Percentiles rank a stretch among this genome's conserved stretches.
These are phyloP conservation scores for Dysphania ambrosioides DNA, from an alignment of 148 eudicot species.

Conservation along the genomic window DNA sequence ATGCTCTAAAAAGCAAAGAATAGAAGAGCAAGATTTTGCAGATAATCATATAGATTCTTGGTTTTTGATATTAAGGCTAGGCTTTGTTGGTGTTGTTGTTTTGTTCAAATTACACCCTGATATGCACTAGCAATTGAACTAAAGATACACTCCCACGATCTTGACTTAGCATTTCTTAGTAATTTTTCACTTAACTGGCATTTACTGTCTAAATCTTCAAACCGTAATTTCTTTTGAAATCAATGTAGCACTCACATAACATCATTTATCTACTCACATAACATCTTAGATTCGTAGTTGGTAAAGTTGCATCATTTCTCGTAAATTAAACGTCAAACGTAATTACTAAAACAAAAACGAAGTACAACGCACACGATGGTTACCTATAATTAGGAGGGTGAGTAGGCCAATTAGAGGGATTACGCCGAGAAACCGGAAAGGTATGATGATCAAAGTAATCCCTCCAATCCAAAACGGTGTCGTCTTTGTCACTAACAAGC, in stretches of 20 bases:
- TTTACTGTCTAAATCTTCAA: neutral
- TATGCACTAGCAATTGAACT: no score
- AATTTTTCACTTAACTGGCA: neutral
- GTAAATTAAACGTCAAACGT: neutral
- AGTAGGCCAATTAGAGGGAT: slow-evolving; percentile 65
- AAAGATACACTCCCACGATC: no score
- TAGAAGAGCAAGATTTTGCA: no score
- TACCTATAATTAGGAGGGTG: slow-evolving; percentile 70
- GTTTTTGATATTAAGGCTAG: no score
- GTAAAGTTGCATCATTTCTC: neutral
- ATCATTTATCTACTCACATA: neutral
- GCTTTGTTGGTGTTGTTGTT: no score
- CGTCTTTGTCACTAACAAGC: slow-evolving; percentile 58
- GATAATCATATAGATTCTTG: no score
- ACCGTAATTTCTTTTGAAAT: neutral
- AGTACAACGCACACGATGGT: neutral
- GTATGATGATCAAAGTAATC: slow-evolving; percentile 95
- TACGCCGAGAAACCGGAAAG: slow-evolving; percentile 56
- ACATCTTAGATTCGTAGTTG: neutral
- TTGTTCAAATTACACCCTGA: no score
- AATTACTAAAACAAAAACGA: neutral
- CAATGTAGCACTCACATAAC: neutral
- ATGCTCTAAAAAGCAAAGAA: no score
- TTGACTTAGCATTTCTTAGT: neutral
- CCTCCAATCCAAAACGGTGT: slow-evolving; percentile 89